phyloP scores from a whole-genome alignment of 305 asterid genomes.

The Fraxinus baroniana region DNA sequence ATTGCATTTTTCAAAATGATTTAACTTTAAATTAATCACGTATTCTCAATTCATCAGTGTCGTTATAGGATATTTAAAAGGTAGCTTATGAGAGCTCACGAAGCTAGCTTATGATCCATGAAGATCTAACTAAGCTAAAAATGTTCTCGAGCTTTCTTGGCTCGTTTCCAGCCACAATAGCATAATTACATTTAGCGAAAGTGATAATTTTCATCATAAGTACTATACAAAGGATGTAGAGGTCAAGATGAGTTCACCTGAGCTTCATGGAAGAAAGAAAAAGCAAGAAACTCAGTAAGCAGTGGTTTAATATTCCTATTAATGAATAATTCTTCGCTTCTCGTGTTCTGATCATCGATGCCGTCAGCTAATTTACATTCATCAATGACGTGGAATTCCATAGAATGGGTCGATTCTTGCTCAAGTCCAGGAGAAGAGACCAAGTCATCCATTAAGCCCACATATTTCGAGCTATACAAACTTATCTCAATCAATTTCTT shows the following conservation, averaged over 20 bases:
- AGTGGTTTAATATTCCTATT: slow-evolving; percentile 52
- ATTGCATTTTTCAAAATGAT: neutral
- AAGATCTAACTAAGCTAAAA: neutral
- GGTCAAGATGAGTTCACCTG: slow-evolving; percentile 50
- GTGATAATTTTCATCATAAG: neutral
- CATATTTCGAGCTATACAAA: slow-evolving; percentile 44
- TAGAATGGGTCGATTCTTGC: slow-evolving; percentile 26
- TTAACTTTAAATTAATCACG: neutral
- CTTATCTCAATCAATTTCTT: slow-evolving; percentile 55
- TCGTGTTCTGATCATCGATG: slow-evolving; percentile 44
- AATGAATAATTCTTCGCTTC: slow-evolving; percentile 58
- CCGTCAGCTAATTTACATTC: slow-evolving; percentile 49
- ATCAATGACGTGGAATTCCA: slow-evolving; percentile 25
- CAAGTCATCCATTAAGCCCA: slow-evolving; percentile 51
- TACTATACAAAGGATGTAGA: neutral
- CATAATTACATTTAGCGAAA: neutral
- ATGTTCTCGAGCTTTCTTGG: neutral
- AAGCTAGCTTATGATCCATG: neutral
- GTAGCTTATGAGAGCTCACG: neutral
- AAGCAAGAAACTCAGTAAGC: slow-evolving; percentile 48
- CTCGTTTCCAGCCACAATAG: slow-evolving; percentile 2
- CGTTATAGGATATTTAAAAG: neutral
- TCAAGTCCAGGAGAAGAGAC: slow-evolving; percentile 43
- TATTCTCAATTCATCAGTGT: neutral
- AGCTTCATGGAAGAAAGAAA: slow-evolving; percentile 64